A percentile compares a stretch with the other conserved stretches of the same genome.
These are phyloP conservation scores for Pseudogymnoascus verrucosus DNA, from an alignment of 2,329 filamentous ascomycete species.

Conservation along the genomic window DNA sequence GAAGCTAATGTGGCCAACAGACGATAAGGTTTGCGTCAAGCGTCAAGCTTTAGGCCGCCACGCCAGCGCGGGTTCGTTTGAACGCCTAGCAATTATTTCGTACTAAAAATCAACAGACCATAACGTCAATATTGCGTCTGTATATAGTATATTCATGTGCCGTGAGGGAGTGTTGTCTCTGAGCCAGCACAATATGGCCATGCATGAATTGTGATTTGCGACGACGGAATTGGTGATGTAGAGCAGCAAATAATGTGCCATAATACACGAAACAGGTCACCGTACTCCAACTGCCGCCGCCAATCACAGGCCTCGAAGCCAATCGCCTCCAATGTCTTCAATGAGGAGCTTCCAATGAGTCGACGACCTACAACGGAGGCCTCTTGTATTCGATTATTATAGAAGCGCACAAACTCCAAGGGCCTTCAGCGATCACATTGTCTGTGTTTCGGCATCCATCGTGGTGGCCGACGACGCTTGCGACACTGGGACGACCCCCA, in stretches of 20 bases:
- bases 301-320: conserved; percentile 6
- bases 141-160: not conserved
- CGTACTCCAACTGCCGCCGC: not conserved
- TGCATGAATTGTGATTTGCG: not conserved
- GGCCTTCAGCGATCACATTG: not conserved
- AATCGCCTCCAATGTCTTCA: conserved; percentile 9
- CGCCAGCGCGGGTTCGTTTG: not conserved
- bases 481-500: not conserved
- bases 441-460: conserved; percentile 8
- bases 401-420: conserved; percentile 4
- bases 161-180: not conserved
- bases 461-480: conserved; percentile 4
- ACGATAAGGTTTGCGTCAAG: conserved; percentile 4
- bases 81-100: not conserved
- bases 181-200: not conserved
- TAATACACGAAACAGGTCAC: not conserved
- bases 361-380: conserved; percentile 7
- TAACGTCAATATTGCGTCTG: conserved; percentile 6
- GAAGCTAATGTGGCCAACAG: not conserved
- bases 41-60: conserved; percentile 2
- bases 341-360: conserved; percentile 8
- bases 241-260: not conserved
- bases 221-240: not conserved
- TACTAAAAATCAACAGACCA: not conserved
- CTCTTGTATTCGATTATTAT: not conserved